A percentile compares a stretch with the other conserved stretches of the same genome.
Conservation (phyloP, 2,329 filamentous ascomycete genomes). For the Xylariaceae sp. region DNA sequence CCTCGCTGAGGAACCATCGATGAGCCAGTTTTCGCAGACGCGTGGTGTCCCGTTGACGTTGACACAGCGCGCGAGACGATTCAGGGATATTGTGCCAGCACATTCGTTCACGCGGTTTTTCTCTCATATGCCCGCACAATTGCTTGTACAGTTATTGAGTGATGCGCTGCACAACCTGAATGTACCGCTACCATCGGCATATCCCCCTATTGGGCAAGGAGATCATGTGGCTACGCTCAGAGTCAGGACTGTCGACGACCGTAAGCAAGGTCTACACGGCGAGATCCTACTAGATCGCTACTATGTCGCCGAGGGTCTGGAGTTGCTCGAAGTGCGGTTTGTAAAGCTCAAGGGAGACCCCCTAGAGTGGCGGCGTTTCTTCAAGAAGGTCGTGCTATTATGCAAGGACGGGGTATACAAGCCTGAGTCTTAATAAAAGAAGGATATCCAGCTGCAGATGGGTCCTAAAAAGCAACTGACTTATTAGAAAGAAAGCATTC, state of each 20-base stretch:
- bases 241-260: constrained; percentile 67
- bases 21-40: constrained; percentile 76
- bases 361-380: constrained; percentile 91
- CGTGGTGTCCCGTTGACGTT: constrained; percentile 75
- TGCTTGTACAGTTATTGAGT: constrained; percentile 73
- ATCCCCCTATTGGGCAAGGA: constrained; percentile 41
- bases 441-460: constrained; percentile 2
- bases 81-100: constrained; percentile 84
- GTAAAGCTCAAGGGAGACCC: constrained; percentile 94
- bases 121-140: constrained; percentile 67
- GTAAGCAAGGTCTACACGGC: constrained; percentile 67
- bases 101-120: constrained; percentile 90
- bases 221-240: constrained; percentile 60
- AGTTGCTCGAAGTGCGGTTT: constrained; percentile 80
- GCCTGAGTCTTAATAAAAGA: constrained; percentile 38
- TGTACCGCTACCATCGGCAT: constrained; percentile 59
- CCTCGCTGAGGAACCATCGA: constrained; percentile 79
- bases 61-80: constrained; percentile 82
- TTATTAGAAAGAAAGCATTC: background rate
- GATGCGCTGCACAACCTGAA: constrained; percentile 82
- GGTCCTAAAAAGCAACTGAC: background rate
- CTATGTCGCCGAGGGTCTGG: constrained; percentile 49
- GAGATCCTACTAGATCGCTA: constrained; percentile 68
- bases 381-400: constrained; percentile 87
- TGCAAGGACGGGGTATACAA: constrained; percentile 79